Evolutionary conservation across 257 asterid genomes (phyloP).

Genomic region (Nyctanthes arbortristis): DNA sequence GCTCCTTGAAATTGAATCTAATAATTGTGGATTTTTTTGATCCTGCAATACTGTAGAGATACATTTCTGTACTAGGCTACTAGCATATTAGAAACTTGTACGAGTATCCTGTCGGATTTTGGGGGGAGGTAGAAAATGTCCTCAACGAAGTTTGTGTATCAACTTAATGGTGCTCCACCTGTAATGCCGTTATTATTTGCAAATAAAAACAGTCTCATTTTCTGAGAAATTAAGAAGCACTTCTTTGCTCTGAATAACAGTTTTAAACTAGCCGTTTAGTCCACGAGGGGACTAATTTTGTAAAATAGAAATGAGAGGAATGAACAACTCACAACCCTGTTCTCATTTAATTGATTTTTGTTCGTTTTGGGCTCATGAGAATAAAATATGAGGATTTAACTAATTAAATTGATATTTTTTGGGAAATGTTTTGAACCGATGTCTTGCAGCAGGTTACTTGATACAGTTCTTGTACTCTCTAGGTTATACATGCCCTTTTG

Average conservation of each 20-base stretch:
- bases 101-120: too few species aligned
- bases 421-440: neutral
- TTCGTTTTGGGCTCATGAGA: neutral
- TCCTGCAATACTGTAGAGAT: neutral
- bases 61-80: neutral
- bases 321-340: too few species aligned
- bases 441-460: constrained; percentile 1
- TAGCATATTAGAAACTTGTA: neutral
- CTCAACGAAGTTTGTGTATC: neutral
- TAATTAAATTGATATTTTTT: neutral
- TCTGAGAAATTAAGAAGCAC: too few species aligned
- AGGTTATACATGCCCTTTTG: too few species aligned
- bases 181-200: neutral
- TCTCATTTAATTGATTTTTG: neutral
- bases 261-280: too few species aligned
- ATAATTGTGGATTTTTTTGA: neutral
- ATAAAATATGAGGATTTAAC: neutral
- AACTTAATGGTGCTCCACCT: neutral
- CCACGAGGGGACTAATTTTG: neutral
- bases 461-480: neutral
- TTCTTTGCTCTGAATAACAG: too few species aligned
- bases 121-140: neutral
- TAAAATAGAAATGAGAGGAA: neutral
- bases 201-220: too few species aligned
- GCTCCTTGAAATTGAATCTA: neutral